Evolutionary conservation across 306 rosid species (phyloP).

Genomic region (Potentilla sterilis): DNA sequence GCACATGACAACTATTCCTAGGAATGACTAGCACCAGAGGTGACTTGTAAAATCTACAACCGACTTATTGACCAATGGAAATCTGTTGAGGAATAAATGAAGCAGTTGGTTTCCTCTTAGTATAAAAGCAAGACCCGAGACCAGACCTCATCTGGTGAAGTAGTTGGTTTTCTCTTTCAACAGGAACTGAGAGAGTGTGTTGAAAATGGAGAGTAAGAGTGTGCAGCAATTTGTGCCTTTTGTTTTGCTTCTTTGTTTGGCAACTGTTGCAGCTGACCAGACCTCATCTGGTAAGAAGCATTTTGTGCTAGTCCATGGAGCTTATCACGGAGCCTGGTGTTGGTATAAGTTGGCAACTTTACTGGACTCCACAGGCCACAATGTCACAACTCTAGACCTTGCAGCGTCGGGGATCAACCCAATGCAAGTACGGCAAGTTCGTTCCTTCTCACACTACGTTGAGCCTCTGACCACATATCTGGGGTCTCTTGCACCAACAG

Average conservation of each 20-base stretch:
- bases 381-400: slow-evolving; percentile 43
- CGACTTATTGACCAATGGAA: no score
- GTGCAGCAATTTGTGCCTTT: neutral
- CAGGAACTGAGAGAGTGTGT: neutral
- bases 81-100: neutral
- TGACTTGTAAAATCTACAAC: no score
- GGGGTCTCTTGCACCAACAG: slow-evolving; percentile 24
- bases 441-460: slow-evolving; percentile 27
- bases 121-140: no score
- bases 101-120: neutral
- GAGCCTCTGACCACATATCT: slow-evolving; percentile 43
- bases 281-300: slow-evolving; percentile 10
- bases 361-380: slow-evolving; percentile 33
- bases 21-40: no score
- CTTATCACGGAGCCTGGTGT: slow-evolving; percentile 48
- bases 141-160: neutral
- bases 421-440: slow-evolving; percentile 20
- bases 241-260: neutral
- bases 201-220: neutral
- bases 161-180: neutral
- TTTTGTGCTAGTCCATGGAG: slow-evolving; percentile 50
- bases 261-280: neutral
- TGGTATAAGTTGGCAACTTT: slow-evolving; percentile 39
- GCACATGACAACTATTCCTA: no score
- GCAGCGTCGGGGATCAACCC: slow-evolving; percentile 48